phyloP scores from a whole-genome alignment of 2,329 filamentous ascomycete genomes.

The Neonectria sp. region DNA sequence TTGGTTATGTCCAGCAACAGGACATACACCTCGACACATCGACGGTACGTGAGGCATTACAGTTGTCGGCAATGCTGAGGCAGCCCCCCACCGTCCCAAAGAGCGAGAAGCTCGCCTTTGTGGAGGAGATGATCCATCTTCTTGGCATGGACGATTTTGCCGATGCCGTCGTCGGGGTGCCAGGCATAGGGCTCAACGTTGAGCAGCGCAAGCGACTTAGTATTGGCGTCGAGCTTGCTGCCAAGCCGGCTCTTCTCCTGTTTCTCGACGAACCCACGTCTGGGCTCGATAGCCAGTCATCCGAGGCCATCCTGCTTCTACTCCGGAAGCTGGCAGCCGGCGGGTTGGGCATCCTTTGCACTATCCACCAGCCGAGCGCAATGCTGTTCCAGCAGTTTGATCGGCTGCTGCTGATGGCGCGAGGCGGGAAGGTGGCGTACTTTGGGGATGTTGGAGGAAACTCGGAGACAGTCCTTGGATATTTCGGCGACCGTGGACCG shows the following conservation, averaged over 20 bases:
- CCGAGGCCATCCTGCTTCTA: slow-evolving; percentile 90
- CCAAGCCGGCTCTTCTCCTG: slow-evolving; percentile 89
- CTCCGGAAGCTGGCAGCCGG: slow-evolving; percentile 91
- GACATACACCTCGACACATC: slow-evolving; percentile 89
- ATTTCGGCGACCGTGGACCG: slow-evolving; percentile 12
- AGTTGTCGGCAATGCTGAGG: slow-evolving; percentile 87
- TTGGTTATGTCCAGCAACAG: slow-evolving; percentile 93
- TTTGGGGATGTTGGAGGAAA: slow-evolving; percentile 23
- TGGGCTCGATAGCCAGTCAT: slow-evolving; percentile 92
- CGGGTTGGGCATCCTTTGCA: slow-evolving; percentile 93
- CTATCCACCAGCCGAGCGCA: slow-evolving; percentile 74
- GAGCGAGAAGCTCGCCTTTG: slow-evolving; percentile 87
- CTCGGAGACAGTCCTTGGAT: slow-evolving; percentile 12
- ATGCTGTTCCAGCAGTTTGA: too few relatives aligned
- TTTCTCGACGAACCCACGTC: slow-evolving; percentile 97
- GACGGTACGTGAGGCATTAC: slow-evolving; percentile 90
- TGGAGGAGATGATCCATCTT: slow-evolving; percentile 93
- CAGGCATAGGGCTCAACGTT: slow-evolving; percentile 86
- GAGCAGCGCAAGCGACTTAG: slow-evolving; percentile 84
- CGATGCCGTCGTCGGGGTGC: slow-evolving; percentile 91
- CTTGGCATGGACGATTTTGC: slow-evolving; percentile 93
- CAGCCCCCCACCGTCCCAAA: slow-evolving; percentile 81
- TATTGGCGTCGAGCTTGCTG: slow-evolving; percentile 95
- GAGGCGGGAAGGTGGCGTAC: slow-evolving; percentile 18
- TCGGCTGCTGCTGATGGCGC: not conserved